Percentiles rank a stretch among this genome's conserved stretches.
Evolutionary conservation across 2,329 filamentous ascomycete genomes (phyloP).

Genomic region (Coniosporium tulheliwenetii): DNA sequence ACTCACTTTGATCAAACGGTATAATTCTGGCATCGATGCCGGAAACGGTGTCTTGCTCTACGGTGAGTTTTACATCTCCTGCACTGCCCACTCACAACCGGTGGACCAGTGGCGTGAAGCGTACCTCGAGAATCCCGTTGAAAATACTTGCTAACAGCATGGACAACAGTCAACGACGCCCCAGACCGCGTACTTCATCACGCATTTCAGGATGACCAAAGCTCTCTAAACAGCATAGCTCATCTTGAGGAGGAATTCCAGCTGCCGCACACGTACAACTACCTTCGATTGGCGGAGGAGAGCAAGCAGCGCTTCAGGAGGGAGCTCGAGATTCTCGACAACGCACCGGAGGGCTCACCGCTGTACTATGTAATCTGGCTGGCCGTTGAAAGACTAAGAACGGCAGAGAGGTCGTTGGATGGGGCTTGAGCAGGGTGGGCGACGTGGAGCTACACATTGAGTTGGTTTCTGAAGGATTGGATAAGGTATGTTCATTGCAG

Average conservation of each 20-base stretch:
- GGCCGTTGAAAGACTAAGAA: neutral
- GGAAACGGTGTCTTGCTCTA: constrained; percentile 5
- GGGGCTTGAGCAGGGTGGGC: no score
- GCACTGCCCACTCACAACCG: neutral
- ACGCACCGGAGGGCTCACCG: neutral
- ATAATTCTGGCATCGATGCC: constrained; percentile 3
- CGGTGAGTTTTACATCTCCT: constrained; percentile 1
- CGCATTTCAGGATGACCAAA: neutral
- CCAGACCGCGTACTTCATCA: neutral
- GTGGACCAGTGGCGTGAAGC: no score
- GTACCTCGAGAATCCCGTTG: no score
- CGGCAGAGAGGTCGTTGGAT: no score
- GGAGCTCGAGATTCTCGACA: neutral
- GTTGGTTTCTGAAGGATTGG: no score
- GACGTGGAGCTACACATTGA: no score
- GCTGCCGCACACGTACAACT: neutral
- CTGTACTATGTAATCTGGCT: neutral
- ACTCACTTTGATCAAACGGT: neutral
- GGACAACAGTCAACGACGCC: constrained; percentile 1
- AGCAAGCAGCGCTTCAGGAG: neutral
- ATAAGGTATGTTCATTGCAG: no score
- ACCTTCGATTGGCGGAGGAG: neutral
- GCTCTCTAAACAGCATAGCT: neutral
- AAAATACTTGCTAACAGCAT: neutral
- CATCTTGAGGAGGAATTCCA: neutral